phyloP scores from a whole-genome alignment of 2,329 filamentous ascomycete genomes.

The Lizonia empirigonia region DNA sequence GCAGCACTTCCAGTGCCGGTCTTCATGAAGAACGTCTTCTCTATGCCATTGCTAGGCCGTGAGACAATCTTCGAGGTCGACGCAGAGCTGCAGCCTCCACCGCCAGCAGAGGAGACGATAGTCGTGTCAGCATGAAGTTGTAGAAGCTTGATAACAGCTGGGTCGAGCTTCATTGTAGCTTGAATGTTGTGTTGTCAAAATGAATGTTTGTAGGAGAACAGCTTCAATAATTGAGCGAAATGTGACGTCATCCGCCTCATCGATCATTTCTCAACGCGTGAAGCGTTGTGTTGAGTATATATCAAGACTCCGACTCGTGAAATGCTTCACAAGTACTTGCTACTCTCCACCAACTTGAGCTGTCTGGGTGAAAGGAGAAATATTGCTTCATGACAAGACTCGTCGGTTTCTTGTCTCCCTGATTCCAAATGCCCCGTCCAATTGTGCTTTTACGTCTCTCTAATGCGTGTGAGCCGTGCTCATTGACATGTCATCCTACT shows the following conservation, averaged over 20 bases:
- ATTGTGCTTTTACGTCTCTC: no score
- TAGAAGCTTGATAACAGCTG: slow-evolving; percentile 66
- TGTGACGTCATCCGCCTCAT: slow-evolving; percentile 5
- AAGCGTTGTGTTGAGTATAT: background rate
- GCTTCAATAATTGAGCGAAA: background rate
- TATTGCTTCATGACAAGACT: no score
- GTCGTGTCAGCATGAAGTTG: slow-evolving; percentile 61
- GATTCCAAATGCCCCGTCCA: no score
- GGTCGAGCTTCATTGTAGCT: slow-evolving; percentile 61
- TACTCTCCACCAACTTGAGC: no score
- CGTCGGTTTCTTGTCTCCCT: no score
- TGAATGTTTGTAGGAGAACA: no score
- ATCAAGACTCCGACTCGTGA: no score
- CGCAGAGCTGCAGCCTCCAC: slow-evolving; percentile 67
- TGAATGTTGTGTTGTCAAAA: background rate
- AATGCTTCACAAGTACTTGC: no score
- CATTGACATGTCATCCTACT: no score
- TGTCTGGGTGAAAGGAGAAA: no score
- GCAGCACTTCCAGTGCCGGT: slow-evolving; percentile 65
- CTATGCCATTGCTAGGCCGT: slow-evolving; percentile 54
- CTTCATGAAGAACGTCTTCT: slow-evolving; percentile 73
- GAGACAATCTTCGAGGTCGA: slow-evolving; percentile 67
- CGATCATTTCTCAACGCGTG: background rate
- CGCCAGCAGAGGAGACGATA: slow-evolving; percentile 65
- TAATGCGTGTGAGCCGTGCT: no score